Conservation (phyloP, 371 early-diverging fungal species). For the Cokeromyces recurvatus region DNA sequence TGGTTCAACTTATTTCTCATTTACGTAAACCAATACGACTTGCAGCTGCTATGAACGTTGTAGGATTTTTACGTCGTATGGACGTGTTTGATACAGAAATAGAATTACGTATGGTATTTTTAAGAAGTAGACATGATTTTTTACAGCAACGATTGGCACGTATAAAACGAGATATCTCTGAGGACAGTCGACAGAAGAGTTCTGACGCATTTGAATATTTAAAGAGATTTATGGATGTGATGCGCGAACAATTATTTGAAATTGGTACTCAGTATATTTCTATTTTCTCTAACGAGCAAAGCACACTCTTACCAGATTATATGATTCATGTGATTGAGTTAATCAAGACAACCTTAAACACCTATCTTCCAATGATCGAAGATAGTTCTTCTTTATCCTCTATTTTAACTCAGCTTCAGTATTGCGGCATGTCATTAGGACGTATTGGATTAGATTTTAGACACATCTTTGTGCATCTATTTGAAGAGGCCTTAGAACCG, state of each 20-base stretch:
- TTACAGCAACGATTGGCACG: constrained; percentile 50
- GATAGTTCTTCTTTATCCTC: constrained; percentile 65
- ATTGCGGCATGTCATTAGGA: constrained; percentile 78
- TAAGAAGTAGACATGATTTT: constrained; percentile 67
- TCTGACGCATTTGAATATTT: constrained; percentile 62
- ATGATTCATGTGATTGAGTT: constrained; percentile 40
- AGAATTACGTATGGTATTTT: constrained; percentile 69
- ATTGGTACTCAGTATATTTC: constrained; percentile 78
- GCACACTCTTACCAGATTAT: constrained; percentile 48
- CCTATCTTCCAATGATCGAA: constrained; percentile 47
- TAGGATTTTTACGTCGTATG: constrained; percentile 77
- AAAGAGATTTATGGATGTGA: constrained; percentile 70
- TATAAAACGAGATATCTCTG: constrained; percentile 22
- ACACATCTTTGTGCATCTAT: constrained; percentile 51
- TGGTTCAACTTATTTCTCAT: constrained; percentile 65
- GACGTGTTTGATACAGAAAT: constrained; percentile 65
- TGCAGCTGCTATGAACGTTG: constrained; percentile 72
- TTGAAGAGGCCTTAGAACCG: constrained; percentile 60
- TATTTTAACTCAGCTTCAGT: constrained; percentile 74
- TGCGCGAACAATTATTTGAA: constrained; percentile 78
- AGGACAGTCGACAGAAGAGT: constrained; percentile 21
- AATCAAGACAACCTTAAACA: constrained; percentile 27
- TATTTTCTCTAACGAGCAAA: constrained; percentile 65
- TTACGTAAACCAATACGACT: constrained; percentile 73
- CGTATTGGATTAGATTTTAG: constrained; percentile 80